These are phyloP conservation scores for Cryphonectria japonica DNA, from an alignment of 2,329 filamentous ascomycete species.

Conservation along the genomic window DNA sequence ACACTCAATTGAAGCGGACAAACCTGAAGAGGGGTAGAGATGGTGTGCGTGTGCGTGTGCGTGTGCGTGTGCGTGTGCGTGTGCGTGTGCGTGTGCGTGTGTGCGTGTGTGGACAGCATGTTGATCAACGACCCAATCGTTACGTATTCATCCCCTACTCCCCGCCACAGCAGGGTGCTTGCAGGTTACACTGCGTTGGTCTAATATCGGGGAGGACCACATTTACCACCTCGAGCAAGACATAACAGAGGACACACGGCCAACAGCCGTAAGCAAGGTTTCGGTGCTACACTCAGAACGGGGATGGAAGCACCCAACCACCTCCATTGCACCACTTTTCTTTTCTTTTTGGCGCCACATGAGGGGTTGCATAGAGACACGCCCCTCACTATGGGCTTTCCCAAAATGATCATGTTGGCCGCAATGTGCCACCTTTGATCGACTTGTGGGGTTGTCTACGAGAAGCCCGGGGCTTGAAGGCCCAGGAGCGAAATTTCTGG, in stretches of 20 bases:
- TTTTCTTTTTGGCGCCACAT: neutral
- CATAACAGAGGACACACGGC: neutral
- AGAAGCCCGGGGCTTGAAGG: neutral
- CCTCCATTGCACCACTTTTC: neutral
- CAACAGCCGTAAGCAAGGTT: constrained; percentile 4
- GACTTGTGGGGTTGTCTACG: neutral
- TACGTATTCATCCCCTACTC: neutral
- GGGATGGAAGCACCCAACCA: neutral
- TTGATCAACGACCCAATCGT: neutral
- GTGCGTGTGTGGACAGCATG: neutral
- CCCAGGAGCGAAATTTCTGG: too few relatives aligned
- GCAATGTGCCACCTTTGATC: neutral
- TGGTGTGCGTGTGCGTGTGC: too few relatives aligned
- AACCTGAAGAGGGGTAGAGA: too few relatives aligned
- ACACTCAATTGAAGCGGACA: neutral
- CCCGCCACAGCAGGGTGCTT: neutral
- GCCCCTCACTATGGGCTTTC: neutral
- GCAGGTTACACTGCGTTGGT: neutral
- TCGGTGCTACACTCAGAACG: neutral
- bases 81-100: too few relatives aligned
- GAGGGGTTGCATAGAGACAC: neutral
- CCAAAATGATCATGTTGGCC: neutral
- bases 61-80: too few relatives aligned
- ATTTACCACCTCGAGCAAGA: neutral
- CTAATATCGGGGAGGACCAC: neutral